Evolutionary conservation across 805 yeast genomes (phyloP), one percentile per base, ranked within the genome.

Genomic region (Grigorovia humatica): DNA sequence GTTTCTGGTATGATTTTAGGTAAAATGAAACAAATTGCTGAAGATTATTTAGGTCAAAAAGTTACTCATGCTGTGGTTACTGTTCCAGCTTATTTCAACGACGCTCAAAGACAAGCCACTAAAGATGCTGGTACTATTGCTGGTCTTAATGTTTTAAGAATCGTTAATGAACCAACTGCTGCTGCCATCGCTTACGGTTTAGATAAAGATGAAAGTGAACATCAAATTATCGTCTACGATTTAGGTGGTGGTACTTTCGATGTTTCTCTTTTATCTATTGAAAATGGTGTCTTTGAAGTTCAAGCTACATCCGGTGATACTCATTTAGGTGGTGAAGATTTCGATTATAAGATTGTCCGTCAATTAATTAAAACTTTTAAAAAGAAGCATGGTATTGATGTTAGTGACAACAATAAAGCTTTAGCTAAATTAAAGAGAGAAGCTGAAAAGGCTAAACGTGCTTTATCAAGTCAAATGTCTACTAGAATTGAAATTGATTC

Each of bases 191-290:
- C 97, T 57, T 89, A 89, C 73, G 97, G 97, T 68, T 77, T 90
- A 61, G 95, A 88, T 70, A 82, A 83, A 68, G 77, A 81, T 55
- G 83, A 82, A 42, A 85, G 80, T 58, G 97, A 89, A 73, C 86
- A 85, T 64, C 90, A 89, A 72, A 88, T 89, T 59, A 81, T 89
- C 66, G 95, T 89, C 52, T 89, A 87, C 70, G 97, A 89, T 73
- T 79, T 89, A 64, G 97, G 97, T 79, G 97, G 97, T 73, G 97
- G 97, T 78, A 89, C 97, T 59, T 89, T 88, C 60, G 96, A 88
- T 81, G 96, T 88, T 23, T 88, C 96, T 3, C 74, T 88, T 50
- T 78, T 88, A 66, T 80, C 93, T 44, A 88, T 88, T 67, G 96
- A 88, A 68, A 86, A 83, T 60, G 96, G 96, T 74, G 89, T 88